A percentile compares a stretch with the other conserved stretches of the same genome.
phyloP scores from a whole-genome alignment of 2,329 filamentous ascomycete genomes.

The Colletotrichum sp. region DNA sequence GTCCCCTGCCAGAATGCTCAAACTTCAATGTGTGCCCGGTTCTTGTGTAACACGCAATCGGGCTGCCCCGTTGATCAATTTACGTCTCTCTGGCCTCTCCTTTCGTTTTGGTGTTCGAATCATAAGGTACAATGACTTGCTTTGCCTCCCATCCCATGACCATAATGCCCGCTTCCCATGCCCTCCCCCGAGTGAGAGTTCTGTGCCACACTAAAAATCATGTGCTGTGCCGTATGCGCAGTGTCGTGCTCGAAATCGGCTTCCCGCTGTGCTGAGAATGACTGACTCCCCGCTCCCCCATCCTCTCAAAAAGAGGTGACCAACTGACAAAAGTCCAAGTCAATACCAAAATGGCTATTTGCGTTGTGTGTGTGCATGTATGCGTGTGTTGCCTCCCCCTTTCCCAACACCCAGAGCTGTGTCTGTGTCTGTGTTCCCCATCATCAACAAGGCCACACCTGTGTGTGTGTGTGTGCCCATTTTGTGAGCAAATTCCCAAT shows the following conservation, averaged over 20 bases:
- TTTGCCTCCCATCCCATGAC: not conserved
- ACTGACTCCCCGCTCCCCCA: not conserved
- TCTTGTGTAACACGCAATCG: not conserved
- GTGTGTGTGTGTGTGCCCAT: not conserved
- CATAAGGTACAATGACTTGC: not conserved
- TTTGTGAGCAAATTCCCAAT: not conserved
- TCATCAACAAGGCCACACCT: not conserved
- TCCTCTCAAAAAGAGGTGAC: not conserved
- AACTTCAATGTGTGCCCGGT: not conserved
- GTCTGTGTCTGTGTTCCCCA: not conserved
- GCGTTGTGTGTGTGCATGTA: not conserved
- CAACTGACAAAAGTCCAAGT: not conserved
- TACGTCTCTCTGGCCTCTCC: not conserved
- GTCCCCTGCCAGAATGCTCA: not conserved
- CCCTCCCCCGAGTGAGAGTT: not conserved
- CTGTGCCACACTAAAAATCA: not conserved
- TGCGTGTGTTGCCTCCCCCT: not conserved
- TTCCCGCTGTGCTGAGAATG: not conserved
- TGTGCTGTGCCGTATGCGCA: not conserved
- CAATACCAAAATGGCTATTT: not conserved
- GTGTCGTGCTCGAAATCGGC: not conserved
- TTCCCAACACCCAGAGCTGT: not conserved
- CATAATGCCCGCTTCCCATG: not conserved
- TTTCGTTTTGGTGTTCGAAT: not conserved
- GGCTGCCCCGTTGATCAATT: not conserved